Base-by-base conservation (phyloP, 331 rosid species). In the Cydonia oblonga region DNA sequence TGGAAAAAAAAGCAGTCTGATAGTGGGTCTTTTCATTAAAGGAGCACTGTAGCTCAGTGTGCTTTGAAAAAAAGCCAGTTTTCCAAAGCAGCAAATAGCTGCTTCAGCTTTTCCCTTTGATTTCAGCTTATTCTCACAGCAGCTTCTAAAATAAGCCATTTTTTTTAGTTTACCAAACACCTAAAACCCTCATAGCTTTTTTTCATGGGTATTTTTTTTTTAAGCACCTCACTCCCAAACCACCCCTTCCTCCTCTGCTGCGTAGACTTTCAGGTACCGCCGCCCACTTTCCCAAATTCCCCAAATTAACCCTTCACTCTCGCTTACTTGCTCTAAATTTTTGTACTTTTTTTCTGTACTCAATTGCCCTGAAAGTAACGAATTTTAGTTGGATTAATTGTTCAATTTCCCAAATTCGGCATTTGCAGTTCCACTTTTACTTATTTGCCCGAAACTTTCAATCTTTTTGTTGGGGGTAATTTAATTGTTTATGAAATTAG, bases 241-340 rank as follows among this genome's bases (percentile, higher is more conserved):
- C n/a, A n/a, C n/a, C n/a, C n/a, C n/a, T n/a, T 93, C 76, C 97
- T 93, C 35, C 84, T 90, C 67, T 90, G 98, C 76, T 93, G 98
- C 63, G 98, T 96, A 54, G 97, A 90, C 79, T 93, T 93, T 83
- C 98, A 87, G 90, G 96, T 84, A 49, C 9, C n/a, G 0, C 3
- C 5, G 14, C 23, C 23, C 56, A 6, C 35, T 25, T 24, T 13
- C 35, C 35, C 12, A 23, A 26, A 25, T 25, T 56, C 28, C 4
- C 23, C 58, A 52, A 33, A 18, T 52, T 19, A 6, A 7, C 19
- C 23, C 3, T 52, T n/a, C 59, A 7, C 20, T 53, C 59, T 53
- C 9, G 25, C 25, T 53, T 53, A 23, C 16, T 57, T 9, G 16
- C 57, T 16, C 65, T 71, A 67, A 52, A 60, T 57, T 58, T 56